Base-by-base conservation (phyloP, 768 basidiomycete species). In the Mycena crocata region DNA sequence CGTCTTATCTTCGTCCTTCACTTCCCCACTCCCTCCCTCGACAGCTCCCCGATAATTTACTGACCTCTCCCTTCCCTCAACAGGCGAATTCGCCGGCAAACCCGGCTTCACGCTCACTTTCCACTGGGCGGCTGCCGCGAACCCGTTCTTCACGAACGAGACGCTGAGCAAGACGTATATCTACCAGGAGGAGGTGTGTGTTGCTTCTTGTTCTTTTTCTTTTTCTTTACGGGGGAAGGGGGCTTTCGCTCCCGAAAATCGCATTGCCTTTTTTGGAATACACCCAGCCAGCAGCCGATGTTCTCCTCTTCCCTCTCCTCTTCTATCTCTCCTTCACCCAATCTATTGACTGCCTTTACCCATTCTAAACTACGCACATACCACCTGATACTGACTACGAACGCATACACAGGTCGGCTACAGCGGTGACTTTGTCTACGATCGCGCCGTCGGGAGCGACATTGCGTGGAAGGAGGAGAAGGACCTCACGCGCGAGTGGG, bases 381-480 rank as follows among this genome's bases (percentile, higher is more conserved):
- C 9, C 35, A 23, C 3, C 35, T 37, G 40, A 42, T 17, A 42
- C 9, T 9, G 10, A 17, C 17, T 21, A 30, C 39, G 44, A 17
- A 37, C 40, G 9, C 50, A 1, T 19, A 4, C 46, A 3, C 40
- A 64, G 62, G 91, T 96, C 45, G 94, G 93, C n/a, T 98, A 98
- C 80, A 87, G 90, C 48, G 97, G 97, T 73, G 97, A 99, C 83
- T 98, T 97, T 75, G 90, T 97, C 52, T 99, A 97, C 80, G 95
- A 98, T 84, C 91, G 89, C 67, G 95, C 97, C 50, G 89, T 94
- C 74, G 97, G 97, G n/a, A 92, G 92, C 48, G 87, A 91, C 74
- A 96, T 99, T 82, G 89, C 91, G 79, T 99, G 97, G 97, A 97
- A 97, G 83, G 96, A 94, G 79, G 96, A 97, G 73, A 96, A 98